Conservation (phyloP, 139 green algal genomes). For the Deuterostichococcus epilithicus region DNA sequence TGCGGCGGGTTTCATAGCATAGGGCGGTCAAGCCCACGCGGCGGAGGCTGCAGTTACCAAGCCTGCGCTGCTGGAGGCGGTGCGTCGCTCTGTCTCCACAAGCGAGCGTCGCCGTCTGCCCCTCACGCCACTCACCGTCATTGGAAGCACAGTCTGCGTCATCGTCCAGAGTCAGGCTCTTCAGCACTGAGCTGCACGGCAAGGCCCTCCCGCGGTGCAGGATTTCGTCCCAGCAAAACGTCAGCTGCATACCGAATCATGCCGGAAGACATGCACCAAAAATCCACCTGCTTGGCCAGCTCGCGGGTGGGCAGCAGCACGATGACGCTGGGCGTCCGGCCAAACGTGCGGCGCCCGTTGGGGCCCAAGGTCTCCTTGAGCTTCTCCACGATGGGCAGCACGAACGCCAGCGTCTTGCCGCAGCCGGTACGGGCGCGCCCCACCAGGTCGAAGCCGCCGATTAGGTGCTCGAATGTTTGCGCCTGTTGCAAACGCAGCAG, state of each 20-base stretch:
- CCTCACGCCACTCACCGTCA: too few species aligned
- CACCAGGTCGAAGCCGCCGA: conserved; percentile 87
- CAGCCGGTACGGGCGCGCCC: conserved; percentile 89
- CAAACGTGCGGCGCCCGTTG: conserved; percentile 13
- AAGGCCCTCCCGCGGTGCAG: too few species aligned
- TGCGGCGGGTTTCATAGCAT: conserved; percentile 31
- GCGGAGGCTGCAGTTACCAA: too few species aligned
- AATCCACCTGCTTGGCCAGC: conserved; percentile 91
- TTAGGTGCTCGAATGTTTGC: conserved; percentile 63
- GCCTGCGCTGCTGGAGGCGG: too few species aligned
- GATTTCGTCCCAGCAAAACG: neutral
- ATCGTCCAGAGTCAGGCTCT: neutral
- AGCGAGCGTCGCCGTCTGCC: too few species aligned
- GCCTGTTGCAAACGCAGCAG: too few species aligned
- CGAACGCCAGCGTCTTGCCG: conserved; percentile 98
- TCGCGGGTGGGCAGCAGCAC: conserved; percentile 94
- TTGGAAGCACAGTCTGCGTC: too few species aligned
- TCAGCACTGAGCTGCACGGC: neutral
- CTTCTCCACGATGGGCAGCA: conserved; percentile 91
- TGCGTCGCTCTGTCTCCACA: too few species aligned
- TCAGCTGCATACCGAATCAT: neutral
- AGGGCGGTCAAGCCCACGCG: too few species aligned
- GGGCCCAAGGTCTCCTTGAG: conserved; percentile 24
- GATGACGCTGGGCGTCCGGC: conserved; percentile 70
- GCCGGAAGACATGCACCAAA: neutral